These are phyloP conservation scores for Spatholobus suberectus DNA, from an alignment of 306 rosid genomes.

Conservation along the genomic window DNA sequence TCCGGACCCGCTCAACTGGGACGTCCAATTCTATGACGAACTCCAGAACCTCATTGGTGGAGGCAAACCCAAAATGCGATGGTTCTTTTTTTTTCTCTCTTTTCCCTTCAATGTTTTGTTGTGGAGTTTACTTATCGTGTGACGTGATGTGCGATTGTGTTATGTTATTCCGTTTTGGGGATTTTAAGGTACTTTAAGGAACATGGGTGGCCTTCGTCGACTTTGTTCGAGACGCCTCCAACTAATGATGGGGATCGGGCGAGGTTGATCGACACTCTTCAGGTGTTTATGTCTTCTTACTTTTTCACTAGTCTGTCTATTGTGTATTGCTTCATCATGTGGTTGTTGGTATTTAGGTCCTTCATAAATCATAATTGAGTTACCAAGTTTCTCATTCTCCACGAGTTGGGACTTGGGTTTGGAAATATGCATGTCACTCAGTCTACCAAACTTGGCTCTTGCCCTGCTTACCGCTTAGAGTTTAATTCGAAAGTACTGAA, in stretches of 20 bases:
- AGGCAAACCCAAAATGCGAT: constrained; percentile 99
- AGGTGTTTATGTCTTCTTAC: constrained; percentile 54
- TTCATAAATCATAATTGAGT: too few relatives aligned
- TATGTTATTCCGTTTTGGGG: background rate
- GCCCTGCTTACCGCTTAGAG: background rate
- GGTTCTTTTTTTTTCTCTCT: constrained; percentile 44
- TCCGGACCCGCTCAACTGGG: constrained; percentile 71
- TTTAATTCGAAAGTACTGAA: background rate
- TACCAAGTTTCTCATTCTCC: background rate
- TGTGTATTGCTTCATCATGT: background rate
- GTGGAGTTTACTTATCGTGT: background rate
- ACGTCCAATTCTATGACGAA: constrained; percentile 72
- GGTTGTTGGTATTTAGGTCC: background rate
- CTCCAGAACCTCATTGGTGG: constrained; percentile 92
- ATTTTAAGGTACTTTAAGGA: constrained; percentile 85
- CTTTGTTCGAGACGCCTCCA: constrained; percentile 73
- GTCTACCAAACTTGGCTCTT: background rate
- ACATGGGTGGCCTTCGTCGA: constrained; percentile 88
- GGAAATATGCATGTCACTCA: background rate
- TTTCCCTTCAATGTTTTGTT: background rate
- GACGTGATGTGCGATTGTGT: too few relatives aligned
- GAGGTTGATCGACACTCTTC: constrained; percentile 78
- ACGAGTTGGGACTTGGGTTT: background rate
- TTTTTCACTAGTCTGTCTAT: background rate
- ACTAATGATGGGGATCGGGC: constrained; percentile 70